Conservation (phyloP, 306 rosid species). For the Carpinus viminea region DNA sequence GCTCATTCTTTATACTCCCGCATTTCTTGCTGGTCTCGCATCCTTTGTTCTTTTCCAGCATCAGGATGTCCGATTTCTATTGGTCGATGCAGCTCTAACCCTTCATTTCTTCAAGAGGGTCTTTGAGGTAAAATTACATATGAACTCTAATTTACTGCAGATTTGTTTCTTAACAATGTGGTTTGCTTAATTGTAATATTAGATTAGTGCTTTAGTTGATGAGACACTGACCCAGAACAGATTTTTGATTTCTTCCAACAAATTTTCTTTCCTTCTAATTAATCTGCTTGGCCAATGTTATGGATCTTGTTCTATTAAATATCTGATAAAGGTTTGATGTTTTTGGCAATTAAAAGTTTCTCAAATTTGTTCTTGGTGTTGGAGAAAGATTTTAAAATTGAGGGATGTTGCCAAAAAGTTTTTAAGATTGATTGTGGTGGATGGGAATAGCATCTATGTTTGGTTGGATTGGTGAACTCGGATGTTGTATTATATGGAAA, state of each 20-base stretch:
- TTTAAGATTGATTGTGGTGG: too few species aligned
- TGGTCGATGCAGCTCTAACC: constrained; percentile 56
- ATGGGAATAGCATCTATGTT: too few species aligned
- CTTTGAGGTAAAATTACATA: constrained; percentile 49
- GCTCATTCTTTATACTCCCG: constrained; percentile 63
- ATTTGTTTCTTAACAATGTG: too few species aligned
- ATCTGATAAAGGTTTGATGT: background rate
- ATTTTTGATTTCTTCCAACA: background rate
- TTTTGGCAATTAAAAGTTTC: too few species aligned
- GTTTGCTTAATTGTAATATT: too few species aligned
- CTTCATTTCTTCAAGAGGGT: constrained; percentile 78
- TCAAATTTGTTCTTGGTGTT: too few species aligned
- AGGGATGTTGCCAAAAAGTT: too few species aligned
- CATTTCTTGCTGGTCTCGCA: constrained; percentile 51
- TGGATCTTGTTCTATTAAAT: background rate
- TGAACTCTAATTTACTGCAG: too few species aligned
- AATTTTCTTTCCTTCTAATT: background rate
- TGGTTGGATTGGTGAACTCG: too few species aligned
- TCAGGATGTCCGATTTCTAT: constrained; percentile 31
- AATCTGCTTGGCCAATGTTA: background rate
- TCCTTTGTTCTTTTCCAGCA: constrained; percentile 47
- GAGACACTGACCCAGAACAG: background rate
- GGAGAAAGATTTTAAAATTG: too few species aligned
- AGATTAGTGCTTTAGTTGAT: too few species aligned
- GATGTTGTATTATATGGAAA: too few species aligned